Conservation (phyloP, 192 early-diverging fungal species). For the Backusella tuberculispora region DNA sequence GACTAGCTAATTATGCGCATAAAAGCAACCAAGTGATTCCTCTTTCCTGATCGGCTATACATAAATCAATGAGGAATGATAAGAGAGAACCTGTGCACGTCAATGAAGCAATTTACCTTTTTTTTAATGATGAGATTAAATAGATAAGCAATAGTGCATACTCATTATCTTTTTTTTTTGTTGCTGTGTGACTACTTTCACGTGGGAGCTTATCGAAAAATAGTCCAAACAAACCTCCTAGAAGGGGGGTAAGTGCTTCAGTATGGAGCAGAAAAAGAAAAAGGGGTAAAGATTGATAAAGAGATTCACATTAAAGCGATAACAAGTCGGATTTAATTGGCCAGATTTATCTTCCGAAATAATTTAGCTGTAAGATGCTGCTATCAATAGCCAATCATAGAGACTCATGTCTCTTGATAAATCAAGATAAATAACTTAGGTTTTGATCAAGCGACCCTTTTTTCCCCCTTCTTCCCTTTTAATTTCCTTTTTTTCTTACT, state of each 20-base stretch:
- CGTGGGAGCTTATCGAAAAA: not conserved
- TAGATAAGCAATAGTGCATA: conserved; percentile 1
- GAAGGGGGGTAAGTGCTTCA: conserved; percentile 10
- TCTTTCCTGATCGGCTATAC: not conserved
- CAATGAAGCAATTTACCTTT: not conserved
- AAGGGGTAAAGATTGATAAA: conserved; percentile 11
- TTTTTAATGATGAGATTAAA: conserved; percentile 7
- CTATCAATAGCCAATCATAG: conserved; percentile 15
- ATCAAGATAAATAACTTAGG: conserved; percentile 4
- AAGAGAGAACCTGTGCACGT: not conserved
- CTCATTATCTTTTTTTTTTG: not conserved
- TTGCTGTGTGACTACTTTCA: not conserved
- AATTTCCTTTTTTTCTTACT: not conserved
- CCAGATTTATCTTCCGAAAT: conserved; percentile 3
- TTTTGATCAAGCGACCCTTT: not conserved
- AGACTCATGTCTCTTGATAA: not conserved
- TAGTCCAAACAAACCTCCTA: not conserved
- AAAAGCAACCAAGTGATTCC: not conserved
- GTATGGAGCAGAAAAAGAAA: not conserved
- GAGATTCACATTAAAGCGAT: conserved; percentile 8
- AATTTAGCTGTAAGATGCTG: conserved; percentile 12
- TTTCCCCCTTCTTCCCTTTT: not conserved
- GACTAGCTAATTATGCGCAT: conserved; percentile 12
- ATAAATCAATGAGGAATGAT: conserved; percentile 4
- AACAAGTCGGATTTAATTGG: conserved; percentile 12